Base-by-base conservation (phyloP, 2,329 filamentous ascomycete genomes). In the Curvularia verruculosa region DNA sequence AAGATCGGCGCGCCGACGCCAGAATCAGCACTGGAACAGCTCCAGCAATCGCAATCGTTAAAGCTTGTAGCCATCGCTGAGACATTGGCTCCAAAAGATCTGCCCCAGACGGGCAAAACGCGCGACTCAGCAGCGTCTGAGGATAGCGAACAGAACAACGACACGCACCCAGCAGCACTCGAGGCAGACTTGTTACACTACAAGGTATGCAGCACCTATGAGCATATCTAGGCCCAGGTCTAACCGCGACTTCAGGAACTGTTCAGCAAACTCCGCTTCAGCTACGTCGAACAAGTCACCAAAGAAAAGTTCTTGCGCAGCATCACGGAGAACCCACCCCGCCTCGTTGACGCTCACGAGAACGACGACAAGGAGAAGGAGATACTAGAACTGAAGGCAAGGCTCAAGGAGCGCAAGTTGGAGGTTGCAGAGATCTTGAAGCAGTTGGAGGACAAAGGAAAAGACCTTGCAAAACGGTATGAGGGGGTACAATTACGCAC, bases 221-320 rank as follows among this genome's bases (percentile, higher is more conserved):
- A 18, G 36, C 19, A 18, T 21, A 47, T 36, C 9, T 18, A n/a
- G 18, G 6, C 2, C 21, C 18, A 48, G 24, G 18, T 24, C 55
- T 67, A 28, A 70, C 39, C 9, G 19, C 2, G 18, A 31, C n/a
- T 6, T n/a, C 63, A 87, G 79, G 93, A 97, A 78, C 85, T 98
- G 19, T 99, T 98, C 78, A 89, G 92, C 40, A 98, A 99, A 79
- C 84, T 98, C 37, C 91, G 94, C 67, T 98, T 98, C 81, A 96
- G 91, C 63, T 98, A 98, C 78, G 90, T 97, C 67, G 95, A 99
- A 78, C 95, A 98, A 81, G 92, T 98, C 61, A 98, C 94, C 43
- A 99, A 98, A 79, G 95, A 99, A 76, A 96, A 96, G 72, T 98
- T 97, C 77, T 88, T 99, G 52, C 91, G 92, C 65, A 89, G 91